Conservation (phyloP, 306 rosid genomes). For the Arachis hypogaea region DNA sequence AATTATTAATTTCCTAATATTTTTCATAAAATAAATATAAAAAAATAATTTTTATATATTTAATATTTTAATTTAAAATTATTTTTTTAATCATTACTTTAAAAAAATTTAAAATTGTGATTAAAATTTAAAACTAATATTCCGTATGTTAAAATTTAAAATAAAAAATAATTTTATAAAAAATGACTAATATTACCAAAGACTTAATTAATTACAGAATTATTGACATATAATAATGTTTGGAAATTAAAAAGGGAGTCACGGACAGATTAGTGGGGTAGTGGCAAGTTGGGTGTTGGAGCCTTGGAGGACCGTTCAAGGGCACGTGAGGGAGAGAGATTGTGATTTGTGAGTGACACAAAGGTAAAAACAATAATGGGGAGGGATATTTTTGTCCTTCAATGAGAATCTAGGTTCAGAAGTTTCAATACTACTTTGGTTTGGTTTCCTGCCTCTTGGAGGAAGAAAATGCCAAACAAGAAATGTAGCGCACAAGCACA, state of each 20-base stretch:
- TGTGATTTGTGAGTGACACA: neutral
- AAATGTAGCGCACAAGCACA: neutral
- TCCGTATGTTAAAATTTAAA: no score
- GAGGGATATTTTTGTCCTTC: conserved; percentile 24
- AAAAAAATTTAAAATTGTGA: no score
- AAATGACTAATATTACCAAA: no score
- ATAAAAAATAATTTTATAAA: no score
- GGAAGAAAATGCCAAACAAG: neutral
- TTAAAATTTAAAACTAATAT: no score
- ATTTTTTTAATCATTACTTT: no score
- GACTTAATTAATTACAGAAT: no score
- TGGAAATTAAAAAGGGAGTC: neutral
- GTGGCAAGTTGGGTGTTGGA: neutral
- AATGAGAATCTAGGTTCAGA: neutral
- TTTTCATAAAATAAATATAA: no score
- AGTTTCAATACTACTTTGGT: neutral
- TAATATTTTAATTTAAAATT: no score
- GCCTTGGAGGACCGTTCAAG: neutral
- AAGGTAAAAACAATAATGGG: conserved; percentile 25
- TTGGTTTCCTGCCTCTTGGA: neutral
- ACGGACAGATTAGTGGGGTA: neutral
- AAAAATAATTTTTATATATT: no score
- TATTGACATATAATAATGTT: no score
- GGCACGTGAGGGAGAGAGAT: conserved; percentile 16
- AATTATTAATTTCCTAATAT: no score